A percentile compares a stretch with the other conserved stretches of the same genome.
Conservation (phyloP, 306 rosid species). For the Cyamopsis tetragonoloba region DNA sequence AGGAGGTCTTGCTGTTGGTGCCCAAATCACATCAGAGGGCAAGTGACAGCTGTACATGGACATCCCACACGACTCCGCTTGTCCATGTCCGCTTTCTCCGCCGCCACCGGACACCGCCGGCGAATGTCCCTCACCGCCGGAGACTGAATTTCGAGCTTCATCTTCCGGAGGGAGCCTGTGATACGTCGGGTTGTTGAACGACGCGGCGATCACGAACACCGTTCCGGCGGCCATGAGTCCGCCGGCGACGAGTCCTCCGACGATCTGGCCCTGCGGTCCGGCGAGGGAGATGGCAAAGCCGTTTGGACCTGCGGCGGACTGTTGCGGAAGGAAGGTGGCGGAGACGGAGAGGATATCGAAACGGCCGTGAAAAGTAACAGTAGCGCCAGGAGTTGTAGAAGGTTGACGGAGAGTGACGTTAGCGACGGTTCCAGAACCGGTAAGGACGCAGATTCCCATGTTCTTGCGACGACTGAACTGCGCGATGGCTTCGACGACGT, state of each 20-base stretch:
- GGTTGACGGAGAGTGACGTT: slow-evolving; percentile 89
- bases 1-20: slow-evolving; percentile 74
- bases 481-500: slow-evolving; percentile 67
- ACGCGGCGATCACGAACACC: slow-evolving; percentile 64
- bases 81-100: slow-evolving; percentile 54
- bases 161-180: slow-evolving; percentile 69
- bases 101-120: slow-evolving; percentile 43
- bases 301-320: slow-evolving; percentile 33
- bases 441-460: slow-evolving; percentile 60
- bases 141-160: slow-evolving; percentile 33
- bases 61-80: slow-evolving; percentile 62
- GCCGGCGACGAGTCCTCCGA: slow-evolving; percentile 79
- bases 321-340: slow-evolving; percentile 64
- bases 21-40: slow-evolving; percentile 81
- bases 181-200: slow-evolving; percentile 70
- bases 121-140: slow-evolving; percentile 48
- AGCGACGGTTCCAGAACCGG: slow-evolving; percentile 75
- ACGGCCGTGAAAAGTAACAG: slow-evolving; percentile 89
- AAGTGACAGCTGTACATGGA: slow-evolving; percentile 67
- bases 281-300: slow-evolving; percentile 82
- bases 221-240: slow-evolving; percentile 61
- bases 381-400: slow-evolving; percentile 60
- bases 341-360: slow-evolving; percentile 75
- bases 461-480: slow-evolving; percentile 66
- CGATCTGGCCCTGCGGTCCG: slow-evolving; percentile 94